Base-by-base conservation (phyloP, 805 yeast genomes). In the Deakozyma indianensis region DNA sequence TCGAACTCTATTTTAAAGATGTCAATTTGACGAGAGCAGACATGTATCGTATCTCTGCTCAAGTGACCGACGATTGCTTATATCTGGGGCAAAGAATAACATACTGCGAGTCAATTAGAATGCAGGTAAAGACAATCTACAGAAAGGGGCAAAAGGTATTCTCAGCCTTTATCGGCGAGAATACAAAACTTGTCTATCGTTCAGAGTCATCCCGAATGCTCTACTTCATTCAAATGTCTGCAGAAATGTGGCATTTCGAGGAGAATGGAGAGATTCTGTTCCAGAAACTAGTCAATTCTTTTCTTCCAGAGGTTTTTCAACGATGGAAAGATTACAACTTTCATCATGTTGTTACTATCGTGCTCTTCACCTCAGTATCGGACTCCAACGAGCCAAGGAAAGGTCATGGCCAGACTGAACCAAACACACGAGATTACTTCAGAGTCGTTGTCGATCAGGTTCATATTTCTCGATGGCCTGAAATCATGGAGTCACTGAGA, bases 231-330 rank as follows among this genome's bases (percentile, higher is more conserved):
- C 98, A 92, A 58, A 77, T 88, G 50, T 83, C 96, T 1, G 74
- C 82, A 35, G 99, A 92, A 56, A 92, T 92, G 96, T 92, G 96
- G 94, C 86, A 87, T 60, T 92, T 92, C 61, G 97, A 92, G 62
- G 96, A 88, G 56, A 83, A 83, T 52, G 98, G 98, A 1, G 96
- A 90, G 57, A 83, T 88, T 45, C 75, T 86, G 75, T 90, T 90
- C 60, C 90, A 88, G 60, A 85, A 87, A 61, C 75, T 92, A 53
- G 86, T 92, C 41, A 88, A 90, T 59, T 83, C 94, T n/a, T 68
- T 90, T 43, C 78, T 92, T 45, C 99, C 99, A 0, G 81, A 80
- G 48, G 80, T 90, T 29, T 86, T 92, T 60, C 79, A 79, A 53
- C 73, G 80, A 48, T 92, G 97, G 97, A 74, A 86, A 51, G 80